Conservation (phyloP, 2,329 filamentous ascomycete genomes). For the Fonsecaea pedrosoi region DNA sequence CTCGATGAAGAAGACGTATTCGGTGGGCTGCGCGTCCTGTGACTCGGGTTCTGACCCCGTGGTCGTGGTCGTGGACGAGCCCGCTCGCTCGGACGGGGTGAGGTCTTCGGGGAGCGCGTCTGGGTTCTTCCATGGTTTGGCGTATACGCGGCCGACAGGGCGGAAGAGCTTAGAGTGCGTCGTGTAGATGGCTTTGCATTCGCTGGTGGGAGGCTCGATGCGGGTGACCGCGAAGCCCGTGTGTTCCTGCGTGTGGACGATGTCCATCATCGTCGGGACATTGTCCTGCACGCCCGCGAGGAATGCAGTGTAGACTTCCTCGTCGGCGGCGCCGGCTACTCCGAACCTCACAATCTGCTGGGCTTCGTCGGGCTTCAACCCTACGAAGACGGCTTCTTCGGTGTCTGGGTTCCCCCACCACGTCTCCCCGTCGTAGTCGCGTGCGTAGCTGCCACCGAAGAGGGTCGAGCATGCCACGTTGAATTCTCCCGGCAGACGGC, state of each 20-base stretch:
- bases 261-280: slow-evolving; percentile 44
- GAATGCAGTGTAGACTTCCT: slow-evolving; percentile 50
- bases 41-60: too few species aligned
- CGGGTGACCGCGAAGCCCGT: slow-evolving; percentile 67
- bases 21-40: slow-evolving; percentile 37
- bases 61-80: slow-evolving; percentile 12
- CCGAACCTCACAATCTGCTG: slow-evolving; percentile 59
- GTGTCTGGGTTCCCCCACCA: slow-evolving; percentile 50
- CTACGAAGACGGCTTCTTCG: slow-evolving; percentile 41
- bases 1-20: slow-evolving; percentile 72
- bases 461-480: slow-evolving; percentile 76
- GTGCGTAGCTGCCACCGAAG: slow-evolving; percentile 64
- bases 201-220: slow-evolving; percentile 56
- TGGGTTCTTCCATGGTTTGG: slow-evolving; percentile 58
- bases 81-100: slow-evolving; percentile 43
- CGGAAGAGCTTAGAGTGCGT: slow-evolving; percentile 52
- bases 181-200: slow-evolving; percentile 58
- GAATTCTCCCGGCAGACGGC: slow-evolving; percentile 75
- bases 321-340: slow-evolving; percentile 55
- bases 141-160: slow-evolving; percentile 61
- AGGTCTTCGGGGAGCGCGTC: slow-evolving; percentile 49
- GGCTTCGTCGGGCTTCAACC: slow-evolving; percentile 56
- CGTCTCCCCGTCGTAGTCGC: slow-evolving; percentile 48
- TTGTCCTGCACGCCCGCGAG: slow-evolving; percentile 44
- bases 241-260: slow-evolving; percentile 56